Percentiles rank a stretch among this genome's conserved stretches.
phyloP scores from a whole-genome alignment of 2,329 filamentous ascomycete genomes.

The Aspergillus flavus region DNA sequence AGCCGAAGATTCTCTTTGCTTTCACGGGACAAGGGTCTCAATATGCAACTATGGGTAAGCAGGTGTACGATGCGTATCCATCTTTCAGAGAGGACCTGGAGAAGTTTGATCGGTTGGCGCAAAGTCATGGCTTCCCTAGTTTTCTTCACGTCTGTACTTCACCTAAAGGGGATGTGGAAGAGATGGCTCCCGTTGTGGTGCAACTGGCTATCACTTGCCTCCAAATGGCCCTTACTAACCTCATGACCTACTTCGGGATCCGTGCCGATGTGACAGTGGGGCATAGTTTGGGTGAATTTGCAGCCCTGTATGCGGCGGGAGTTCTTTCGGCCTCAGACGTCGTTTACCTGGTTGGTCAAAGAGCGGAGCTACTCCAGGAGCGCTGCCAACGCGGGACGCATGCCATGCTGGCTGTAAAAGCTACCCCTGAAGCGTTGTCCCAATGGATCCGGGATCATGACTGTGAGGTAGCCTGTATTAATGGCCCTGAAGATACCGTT shows the following conservation, averaged over 20 bases:
- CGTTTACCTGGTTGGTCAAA: conserved; percentile 68
- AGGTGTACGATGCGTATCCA: not conserved
- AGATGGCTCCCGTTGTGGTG: conserved; percentile 30
- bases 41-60: too few species aligned
- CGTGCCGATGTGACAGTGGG: conserved; percentile 57
- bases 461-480: too few species aligned
- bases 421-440: too few species aligned
- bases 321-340: conserved; percentile 38
- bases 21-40: too few species aligned
- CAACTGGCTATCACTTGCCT: conserved; percentile 43
- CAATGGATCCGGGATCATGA: too few species aligned
- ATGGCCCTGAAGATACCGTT: too few species aligned
- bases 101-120: not conserved
- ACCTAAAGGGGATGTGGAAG: conserved; percentile 30
- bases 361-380: conserved; percentile 67
- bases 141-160: not conserved
- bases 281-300: conserved; percentile 44
- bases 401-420: too few species aligned
- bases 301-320: conserved; percentile 36
- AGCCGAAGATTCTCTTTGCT: too few species aligned
- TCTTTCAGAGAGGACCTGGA: too few species aligned
- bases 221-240: conserved; percentile 43
- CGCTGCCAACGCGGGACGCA: conserved; percentile 50
- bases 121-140: not conserved
- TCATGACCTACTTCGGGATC: conserved; percentile 35